Conservation (phyloP, 2,329 filamentous ascomycete genomes). For the Fusarium gaditjirri region DNA sequence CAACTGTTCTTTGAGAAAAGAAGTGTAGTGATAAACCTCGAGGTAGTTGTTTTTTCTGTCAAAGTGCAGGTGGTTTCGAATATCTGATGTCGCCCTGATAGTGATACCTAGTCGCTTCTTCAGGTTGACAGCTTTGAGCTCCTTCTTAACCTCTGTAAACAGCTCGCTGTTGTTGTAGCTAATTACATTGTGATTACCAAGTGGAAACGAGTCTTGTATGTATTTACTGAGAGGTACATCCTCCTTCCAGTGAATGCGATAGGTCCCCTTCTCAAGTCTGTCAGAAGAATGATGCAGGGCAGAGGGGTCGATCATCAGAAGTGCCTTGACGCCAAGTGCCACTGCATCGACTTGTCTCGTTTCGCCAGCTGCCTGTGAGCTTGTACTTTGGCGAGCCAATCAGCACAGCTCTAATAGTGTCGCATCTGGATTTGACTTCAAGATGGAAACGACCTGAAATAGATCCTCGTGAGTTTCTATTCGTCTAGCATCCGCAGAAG, state of each 20-base stretch:
- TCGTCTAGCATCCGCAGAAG: fast-evolving
- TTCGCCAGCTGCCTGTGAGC: fast-evolving
- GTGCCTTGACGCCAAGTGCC: background rate
- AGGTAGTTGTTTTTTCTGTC: background rate
- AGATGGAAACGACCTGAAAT: background rate
- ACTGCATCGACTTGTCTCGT: background rate
- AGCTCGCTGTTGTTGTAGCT: background rate
- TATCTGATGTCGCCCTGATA: background rate
- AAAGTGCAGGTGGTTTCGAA: background rate
- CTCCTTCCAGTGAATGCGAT: background rate
- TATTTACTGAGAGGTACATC: background rate
- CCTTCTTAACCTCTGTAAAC: background rate
- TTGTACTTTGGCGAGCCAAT: fast-evolving
- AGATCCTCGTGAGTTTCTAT: background rate
- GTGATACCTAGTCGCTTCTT: background rate
- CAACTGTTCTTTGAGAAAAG: background rate
- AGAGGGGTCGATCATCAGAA: background rate
- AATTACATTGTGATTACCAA: background rate
- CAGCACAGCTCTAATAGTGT: background rate
- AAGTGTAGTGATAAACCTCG: background rate
- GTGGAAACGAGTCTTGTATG: background rate
- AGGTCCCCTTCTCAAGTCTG: background rate
- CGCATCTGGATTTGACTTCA: background rate
- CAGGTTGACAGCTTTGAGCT: background rate
- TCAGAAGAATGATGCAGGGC: background rate